Evolutionary conservation across 352 stramenopile species (phyloP), one percentile per base, ranked within the genome.

Genomic region (Aphanomyces stellatus): DNA sequence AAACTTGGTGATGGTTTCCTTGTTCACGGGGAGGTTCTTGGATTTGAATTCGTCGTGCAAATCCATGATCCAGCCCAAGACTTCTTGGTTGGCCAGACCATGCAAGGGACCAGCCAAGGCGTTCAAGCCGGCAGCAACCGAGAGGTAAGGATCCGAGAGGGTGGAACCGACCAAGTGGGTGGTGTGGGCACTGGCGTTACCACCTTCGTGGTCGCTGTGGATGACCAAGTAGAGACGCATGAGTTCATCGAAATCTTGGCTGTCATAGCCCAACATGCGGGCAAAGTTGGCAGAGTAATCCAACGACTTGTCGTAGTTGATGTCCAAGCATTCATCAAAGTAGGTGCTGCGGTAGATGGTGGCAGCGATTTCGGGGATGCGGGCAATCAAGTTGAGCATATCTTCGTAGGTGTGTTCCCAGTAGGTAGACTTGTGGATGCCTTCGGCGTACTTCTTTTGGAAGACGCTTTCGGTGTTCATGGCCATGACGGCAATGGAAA

Each of bases 191-290:
- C 88, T 98, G 59, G 97, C 97, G 80, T 99, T 99, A 70, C 96
- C 97, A 71, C 96, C 97, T 76, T 99, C 97, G 84, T 99, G 97
- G 86, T 99, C 96, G 62, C 93, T 98, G 88, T 99, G 96, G 77
- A 99, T 99, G 73, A 98, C 97, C 41, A 99, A 82, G 83, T 99
- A 99, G 55, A 99, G 84, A 71, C 97, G 90, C 97, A 99, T 99
- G 48, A 99, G 85, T 82, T 99, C 97, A 76, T 99, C 96, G 76
- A 99, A 99, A 64, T 91, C 85, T 8, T 91, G 76, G 82, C 92
- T 87, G 69, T 98, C 83, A 70, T 98, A 99, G 66, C 97, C 97
- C 68, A 99, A 86, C 96, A 99, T 99, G 71, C 94, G 93, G 77
- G 88, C 97, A 76, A 99, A 99, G 86, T 99, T 99, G 69, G 90